Evolutionary conservation across 129 eudicot species (phyloP).

Genomic region (Chrysanthemum lavandulifolium): DNA sequence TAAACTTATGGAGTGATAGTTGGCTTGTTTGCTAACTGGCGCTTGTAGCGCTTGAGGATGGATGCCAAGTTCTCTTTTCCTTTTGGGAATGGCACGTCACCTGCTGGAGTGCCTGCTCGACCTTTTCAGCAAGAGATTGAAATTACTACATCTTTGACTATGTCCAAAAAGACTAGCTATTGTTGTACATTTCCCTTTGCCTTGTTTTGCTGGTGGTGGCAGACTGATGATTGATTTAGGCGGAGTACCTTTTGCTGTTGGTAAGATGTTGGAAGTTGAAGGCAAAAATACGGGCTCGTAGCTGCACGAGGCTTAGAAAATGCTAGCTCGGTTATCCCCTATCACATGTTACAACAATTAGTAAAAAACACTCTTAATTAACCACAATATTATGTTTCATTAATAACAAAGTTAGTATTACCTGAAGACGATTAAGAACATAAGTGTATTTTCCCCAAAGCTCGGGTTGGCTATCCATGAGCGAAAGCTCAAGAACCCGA

Average conservation of each 20-base stretch:
- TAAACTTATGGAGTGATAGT: too few species aligned
- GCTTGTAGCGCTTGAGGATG: too few species aligned
- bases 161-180: constrained; percentile 62
- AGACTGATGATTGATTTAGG: background rate
- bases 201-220: constrained; percentile 70
- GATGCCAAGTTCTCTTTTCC: too few species aligned
- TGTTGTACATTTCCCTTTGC: constrained; percentile 70
- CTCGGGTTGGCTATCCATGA: constrained; percentile 93
- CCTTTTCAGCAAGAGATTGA: too few species aligned
- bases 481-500: constrained; percentile 78
- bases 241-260: constrained; percentile 41
- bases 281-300: constrained; percentile 75
- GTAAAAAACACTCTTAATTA: too few species aligned
- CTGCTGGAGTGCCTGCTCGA: background rate
- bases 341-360: too few species aligned
- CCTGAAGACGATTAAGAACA: constrained; percentile 93
- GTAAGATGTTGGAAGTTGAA: constrained; percentile 59
- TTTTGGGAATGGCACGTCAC: too few species aligned
- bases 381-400: too few species aligned
- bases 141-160: background rate
- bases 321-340: constrained; percentile 70
- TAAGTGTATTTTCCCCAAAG: constrained; percentile 95
- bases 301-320: constrained; percentile 59
- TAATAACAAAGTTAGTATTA: too few species aligned
- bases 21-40: too few species aligned